phyloP scores from a whole-genome alignment of 257 asterid genomes.

The Prunella vulgaris region DNA sequence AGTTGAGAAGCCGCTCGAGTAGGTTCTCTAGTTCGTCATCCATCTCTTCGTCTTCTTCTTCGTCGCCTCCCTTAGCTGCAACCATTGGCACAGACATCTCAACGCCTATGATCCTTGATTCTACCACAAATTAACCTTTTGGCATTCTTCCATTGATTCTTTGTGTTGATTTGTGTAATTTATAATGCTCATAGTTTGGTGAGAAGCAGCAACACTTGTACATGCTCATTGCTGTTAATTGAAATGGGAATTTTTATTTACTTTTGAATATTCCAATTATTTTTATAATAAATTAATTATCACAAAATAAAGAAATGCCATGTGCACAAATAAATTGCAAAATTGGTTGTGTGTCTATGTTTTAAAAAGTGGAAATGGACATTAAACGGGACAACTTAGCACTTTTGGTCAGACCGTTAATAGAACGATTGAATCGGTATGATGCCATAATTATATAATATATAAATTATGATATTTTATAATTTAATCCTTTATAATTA shows the following conservation, averaged over 20 bases:
- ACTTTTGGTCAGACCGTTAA: no score
- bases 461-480: no score
- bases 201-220: conserved; percentile 26
- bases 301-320: not conserved
- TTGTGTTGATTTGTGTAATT: not conserved
- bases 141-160: conserved; percentile 13
- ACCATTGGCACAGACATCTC: conserved; percentile 24
- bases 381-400: no score
- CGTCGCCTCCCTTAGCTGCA: conserved; percentile 29
- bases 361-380: no score
- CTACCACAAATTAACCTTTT: conserved; percentile 21
- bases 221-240: conserved; percentile 21
- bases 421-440: no score
- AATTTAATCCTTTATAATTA: no score
- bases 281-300: no score
- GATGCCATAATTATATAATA: no score
- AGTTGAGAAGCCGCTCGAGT: conserved; percentile 43
- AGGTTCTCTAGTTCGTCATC: conserved; percentile 33
- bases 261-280: not conserved
- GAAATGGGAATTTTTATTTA: not conserved
- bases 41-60: conserved; percentile 36
- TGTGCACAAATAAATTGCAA: not conserved
- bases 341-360: no score
- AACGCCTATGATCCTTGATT: conserved; percentile 27
- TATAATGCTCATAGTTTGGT: conserved; percentile 17